These are phyloP conservation scores for Naganishia kalamii DNA, from an alignment of 768 basidiomycete genomes.

Conservation along the genomic window DNA sequence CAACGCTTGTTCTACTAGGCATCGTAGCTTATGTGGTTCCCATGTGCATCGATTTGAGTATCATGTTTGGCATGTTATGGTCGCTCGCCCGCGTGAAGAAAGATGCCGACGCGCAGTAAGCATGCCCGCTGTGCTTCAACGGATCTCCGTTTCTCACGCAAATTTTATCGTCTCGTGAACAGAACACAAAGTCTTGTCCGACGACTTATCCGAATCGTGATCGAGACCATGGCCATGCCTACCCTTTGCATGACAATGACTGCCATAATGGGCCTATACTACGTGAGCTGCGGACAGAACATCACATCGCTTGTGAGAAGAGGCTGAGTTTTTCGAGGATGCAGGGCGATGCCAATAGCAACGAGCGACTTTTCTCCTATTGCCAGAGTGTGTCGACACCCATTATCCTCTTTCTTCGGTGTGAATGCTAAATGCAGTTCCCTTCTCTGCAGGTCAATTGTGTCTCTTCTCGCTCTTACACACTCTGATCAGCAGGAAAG, in stretches of 20 bases:
- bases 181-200: slow-evolving; percentile 15
- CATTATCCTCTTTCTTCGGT: background rate
- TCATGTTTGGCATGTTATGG: slow-evolving; percentile 14
- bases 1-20: background rate
- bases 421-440: too few relatives aligned
- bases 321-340: background rate
- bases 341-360: slow-evolving; percentile 18
- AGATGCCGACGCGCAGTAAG: too few relatives aligned
- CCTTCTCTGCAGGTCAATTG: background rate
- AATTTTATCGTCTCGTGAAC: background rate
- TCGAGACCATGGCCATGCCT: slow-evolving; percentile 18
- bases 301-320: background rate
- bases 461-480: slow-evolving; percentile 15
- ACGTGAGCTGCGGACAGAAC: background rate
- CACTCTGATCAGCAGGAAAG: slow-evolving; percentile 10
- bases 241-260: slow-evolving; percentile 2
- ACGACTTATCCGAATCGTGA: slow-evolving; percentile 7
- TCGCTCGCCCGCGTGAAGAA: background rate
- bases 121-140: too few relatives aligned
- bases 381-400: slow-evolving; percentile 1
- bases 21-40: slow-evolving; percentile 1
- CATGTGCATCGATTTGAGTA: slow-evolving; percentile 1
- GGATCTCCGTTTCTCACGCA: too few relatives aligned
- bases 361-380: slow-evolving; percentile 10
- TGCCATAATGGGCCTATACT: slow-evolving; percentile 7